Evolutionary conservation across 2,329 filamentous ascomycete genomes (phyloP), one percentile per base, ranked within the genome.

Genomic region (Aureobasidium sp.): DNA sequence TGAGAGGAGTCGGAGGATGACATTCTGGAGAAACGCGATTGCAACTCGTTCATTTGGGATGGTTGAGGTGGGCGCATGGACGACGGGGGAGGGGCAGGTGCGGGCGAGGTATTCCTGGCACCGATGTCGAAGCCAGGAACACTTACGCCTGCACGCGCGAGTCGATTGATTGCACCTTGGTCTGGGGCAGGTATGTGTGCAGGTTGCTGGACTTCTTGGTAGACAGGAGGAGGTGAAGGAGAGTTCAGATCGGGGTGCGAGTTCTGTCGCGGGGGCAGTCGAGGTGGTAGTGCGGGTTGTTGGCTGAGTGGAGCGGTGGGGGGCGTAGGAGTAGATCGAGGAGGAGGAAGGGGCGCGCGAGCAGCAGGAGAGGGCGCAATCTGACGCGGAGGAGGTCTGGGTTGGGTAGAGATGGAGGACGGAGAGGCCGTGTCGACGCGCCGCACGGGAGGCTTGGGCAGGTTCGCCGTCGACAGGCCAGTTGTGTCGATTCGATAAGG

Each of bases 41-140:
- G 87, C 0, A 93, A 76, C 69, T 89, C 86, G 65, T 79, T 84
- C 62, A 90, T 74, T 48, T 86, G 84, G 36, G 76, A 69, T 42
- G 70, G 59, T 68, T 72, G 63, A 67, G 71, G 31, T 66, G 67
- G 39, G 70, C 69, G 45, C 79, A 64, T 74, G 76, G 66, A 61
- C n/a, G 62, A 31, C 7, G 48, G 25, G 9, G 47, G n/a, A 15
- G 45, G 72, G 72, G 63, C 71, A 25, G 64, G 36, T 7, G 45
- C 42, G 3, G 55, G 51, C n/a, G 57, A 57, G 31, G 55, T 71
- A n/a, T 68, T 68, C 62, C 67, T 75, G 51, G 70, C 72, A 3
- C 85, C 86, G 64, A 96, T 95, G 5, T 88, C 88, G 4, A 96
- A 78, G 0, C 83, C 88, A 0, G 91, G 87, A 0, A 96, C 90